phyloP scores from a whole-genome alignment of 768 basidiomycete genomes.

The Leucogyrophana mollusca region DNA sequence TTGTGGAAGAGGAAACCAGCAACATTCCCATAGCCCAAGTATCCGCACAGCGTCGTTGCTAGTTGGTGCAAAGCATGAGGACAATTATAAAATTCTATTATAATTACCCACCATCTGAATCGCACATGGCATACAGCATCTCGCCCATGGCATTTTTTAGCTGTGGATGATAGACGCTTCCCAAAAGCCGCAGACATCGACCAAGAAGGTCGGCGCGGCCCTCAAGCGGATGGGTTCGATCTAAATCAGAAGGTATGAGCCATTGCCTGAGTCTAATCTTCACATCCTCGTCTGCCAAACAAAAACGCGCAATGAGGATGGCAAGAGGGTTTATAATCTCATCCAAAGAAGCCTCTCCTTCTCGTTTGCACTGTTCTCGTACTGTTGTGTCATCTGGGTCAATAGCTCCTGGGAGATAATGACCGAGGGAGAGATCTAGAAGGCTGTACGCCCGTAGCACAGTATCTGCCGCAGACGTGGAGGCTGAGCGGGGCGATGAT shows the following conservation, averaged over 20 bases:
- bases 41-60: conserved; percentile 72
- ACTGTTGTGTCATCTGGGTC: conserved; percentile 67
- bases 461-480: conserved; percentile 39
- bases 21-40: conserved; percentile 93
- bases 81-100: background rate
- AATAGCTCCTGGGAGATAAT: conserved; percentile 65
- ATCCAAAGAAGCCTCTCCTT: conserved; percentile 64
- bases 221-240: conserved; percentile 78
- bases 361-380: conserved; percentile 47
- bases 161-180: conserved; percentile 68
- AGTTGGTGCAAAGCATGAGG: conserved; percentile 4
- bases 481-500: conserved; percentile 36
- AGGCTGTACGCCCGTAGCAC: conserved; percentile 67
- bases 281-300: conserved; percentile 58
- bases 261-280: conserved; percentile 58
- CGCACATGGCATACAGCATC: conserved; percentile 81
- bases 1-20: conserved; percentile 94
- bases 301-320: conserved; percentile 71
- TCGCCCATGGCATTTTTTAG: conserved; percentile 82
- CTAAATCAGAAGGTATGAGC: conserved; percentile 76
- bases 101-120: conserved; percentile 58
- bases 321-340: conserved; percentile 77
- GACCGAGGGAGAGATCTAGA: conserved; percentile 53
- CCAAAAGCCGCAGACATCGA: conserved; percentile 72
- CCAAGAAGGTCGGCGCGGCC: conserved; percentile 73